These are phyloP conservation scores for Mycena vitilis DNA, from an alignment of 768 basidiomycete species.

Conservation along the genomic window DNA sequence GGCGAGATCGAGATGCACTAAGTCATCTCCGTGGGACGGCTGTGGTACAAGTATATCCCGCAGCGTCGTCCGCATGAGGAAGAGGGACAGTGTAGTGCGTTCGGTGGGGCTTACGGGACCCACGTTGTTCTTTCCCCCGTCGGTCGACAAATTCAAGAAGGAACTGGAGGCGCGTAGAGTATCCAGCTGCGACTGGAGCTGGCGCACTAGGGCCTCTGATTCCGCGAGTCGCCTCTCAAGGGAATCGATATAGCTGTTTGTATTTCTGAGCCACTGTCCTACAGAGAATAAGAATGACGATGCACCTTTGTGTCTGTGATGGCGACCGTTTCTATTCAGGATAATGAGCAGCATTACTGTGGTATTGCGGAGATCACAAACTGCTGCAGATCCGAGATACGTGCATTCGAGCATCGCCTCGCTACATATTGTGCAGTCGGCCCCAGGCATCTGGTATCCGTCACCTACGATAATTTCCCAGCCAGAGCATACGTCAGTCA, in stretches of 20 bases:
- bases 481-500: too few relatives aligned
- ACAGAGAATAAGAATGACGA: too few relatives aligned
- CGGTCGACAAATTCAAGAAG: too few relatives aligned
- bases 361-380: neutral
- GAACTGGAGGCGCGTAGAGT: neutral
- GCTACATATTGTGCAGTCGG: slow-evolving; percentile 1
- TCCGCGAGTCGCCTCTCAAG: slow-evolving; percentile 19
- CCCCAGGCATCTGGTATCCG: neutral
- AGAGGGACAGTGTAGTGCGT: slow-evolving; percentile 11
- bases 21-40: slow-evolving; percentile 25
- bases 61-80: slow-evolving; percentile 19
- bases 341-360: too few relatives aligned
- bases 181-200: slow-evolving; percentile 19
- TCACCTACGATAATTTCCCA: neutral
- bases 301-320: too few relatives aligned
- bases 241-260: slow-evolving; percentile 20
- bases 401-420: slow-evolving; percentile 14
- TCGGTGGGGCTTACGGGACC: neutral
- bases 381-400: neutral
- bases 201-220: slow-evolving; percentile 13
- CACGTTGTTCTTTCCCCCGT: too few relatives aligned
- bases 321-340: too few relatives aligned
- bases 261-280: too few relatives aligned
- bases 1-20: slow-evolving; percentile 26
- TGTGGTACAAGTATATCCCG: slow-evolving; percentile 7